Evolutionary conservation across 148 eudicot genomes (phyloP).

Genomic region (Simmondsia chinensis): DNA sequence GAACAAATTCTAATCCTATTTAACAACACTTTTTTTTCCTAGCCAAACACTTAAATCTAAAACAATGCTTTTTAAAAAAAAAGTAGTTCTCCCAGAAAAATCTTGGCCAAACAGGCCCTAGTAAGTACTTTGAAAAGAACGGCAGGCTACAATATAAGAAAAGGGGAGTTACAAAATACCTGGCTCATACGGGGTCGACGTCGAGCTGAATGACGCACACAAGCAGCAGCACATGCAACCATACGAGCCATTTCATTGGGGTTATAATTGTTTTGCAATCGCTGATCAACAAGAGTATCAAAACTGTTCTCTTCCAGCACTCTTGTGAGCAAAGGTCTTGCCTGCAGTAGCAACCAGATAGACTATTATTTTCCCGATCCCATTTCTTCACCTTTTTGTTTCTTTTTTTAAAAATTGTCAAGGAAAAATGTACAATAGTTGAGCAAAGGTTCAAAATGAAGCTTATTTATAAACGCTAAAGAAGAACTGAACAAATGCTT

Average conservation of each 20-base stretch:
- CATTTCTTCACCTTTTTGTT: neutral
- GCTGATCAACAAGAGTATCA: slow-evolving; percentile 56
- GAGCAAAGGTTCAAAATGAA: no score
- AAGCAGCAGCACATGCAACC: slow-evolving; percentile 97
- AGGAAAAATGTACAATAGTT: neutral
- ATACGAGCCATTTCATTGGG: slow-evolving; percentile 72
- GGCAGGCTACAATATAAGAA: neutral
- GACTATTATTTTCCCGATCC: neutral
- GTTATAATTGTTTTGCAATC: slow-evolving; percentile 42
- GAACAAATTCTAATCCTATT: no score
- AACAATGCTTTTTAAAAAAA: no score
- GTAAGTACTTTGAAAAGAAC: no score
- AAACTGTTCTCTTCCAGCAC: slow-evolving; percentile 78
- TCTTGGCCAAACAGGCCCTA: no score
- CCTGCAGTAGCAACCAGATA: slow-evolving; percentile 30
- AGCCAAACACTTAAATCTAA: no score
- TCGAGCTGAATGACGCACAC: slow-evolving; percentile 86
- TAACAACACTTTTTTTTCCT: no score
- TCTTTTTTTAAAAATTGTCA: neutral
- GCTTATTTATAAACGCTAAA: no score
- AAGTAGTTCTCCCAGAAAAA: no score
- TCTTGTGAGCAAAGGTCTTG: slow-evolving; percentile 83
- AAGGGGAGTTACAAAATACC: slow-evolving; percentile 23
- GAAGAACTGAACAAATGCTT: slow-evolving; percentile 13
- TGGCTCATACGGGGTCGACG: slow-evolving; percentile 94